phyloP scores from a whole-genome alignment of 1,284 basidiomycete species.

The Thecaphora frezii region DNA sequence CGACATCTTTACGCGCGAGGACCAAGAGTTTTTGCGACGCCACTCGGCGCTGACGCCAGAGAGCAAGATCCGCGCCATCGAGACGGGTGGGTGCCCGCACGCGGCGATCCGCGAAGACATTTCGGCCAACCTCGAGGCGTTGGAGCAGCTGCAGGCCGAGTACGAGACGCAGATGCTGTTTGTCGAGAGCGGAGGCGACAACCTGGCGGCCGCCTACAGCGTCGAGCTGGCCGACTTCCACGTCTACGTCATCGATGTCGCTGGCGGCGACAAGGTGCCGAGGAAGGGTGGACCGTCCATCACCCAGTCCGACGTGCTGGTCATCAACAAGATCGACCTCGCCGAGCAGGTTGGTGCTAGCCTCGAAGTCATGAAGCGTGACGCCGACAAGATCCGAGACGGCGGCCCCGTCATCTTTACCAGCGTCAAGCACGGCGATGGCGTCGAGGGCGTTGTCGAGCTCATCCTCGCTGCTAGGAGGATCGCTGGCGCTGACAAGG shows the following conservation, averaged over 20 bases:
- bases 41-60: conserved; percentile 78
- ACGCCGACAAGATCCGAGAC: conserved; percentile 89
- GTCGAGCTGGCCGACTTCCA: conserved; percentile 96
- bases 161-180: conserved; percentile 65
- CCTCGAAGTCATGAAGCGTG: conserved; percentile 89
- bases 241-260: conserved; percentile 64
- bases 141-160: conserved; percentile 93
- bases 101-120: conserved; percentile 77
- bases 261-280: conserved; percentile 96
- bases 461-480: conserved; percentile 85
- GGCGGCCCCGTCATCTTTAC: conserved; percentile 91
- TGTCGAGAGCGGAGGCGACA: conserved; percentile 94
- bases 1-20: conserved; percentile 71
- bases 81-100: conserved; percentile 68
- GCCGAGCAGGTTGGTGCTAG: conserved; percentile 91
- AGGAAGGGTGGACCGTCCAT: conserved; percentile 91
- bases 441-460: conserved; percentile 79
- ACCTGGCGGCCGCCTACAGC: conserved; percentile 91
- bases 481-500: conserved; percentile 62
- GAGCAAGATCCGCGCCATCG: conserved; percentile 88
- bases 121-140: conserved; percentile 89
- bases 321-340: conserved; percentile 75
- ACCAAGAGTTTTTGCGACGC: conserved; percentile 93
- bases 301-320: conserved; percentile 81
- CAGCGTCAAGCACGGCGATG: conserved; percentile 76